Percentiles rank a stretch among this genome's conserved stretches.
Evolutionary conservation across 139 green algal species (phyloP).

Genomic region (Pseudopediastrum boryanum): DNA sequence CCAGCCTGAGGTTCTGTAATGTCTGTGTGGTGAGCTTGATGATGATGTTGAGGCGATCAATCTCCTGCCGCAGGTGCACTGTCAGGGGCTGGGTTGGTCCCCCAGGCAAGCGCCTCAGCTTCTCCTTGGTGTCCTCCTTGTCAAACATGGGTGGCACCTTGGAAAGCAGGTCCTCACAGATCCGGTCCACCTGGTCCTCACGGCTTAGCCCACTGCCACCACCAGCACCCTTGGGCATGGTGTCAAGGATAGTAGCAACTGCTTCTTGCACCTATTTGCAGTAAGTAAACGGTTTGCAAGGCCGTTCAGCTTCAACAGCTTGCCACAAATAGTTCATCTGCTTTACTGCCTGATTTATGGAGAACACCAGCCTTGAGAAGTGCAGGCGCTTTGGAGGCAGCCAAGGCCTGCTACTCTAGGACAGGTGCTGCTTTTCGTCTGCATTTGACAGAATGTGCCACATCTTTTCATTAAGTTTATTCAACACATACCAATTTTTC

Average conservation of each 20-base stretch:
- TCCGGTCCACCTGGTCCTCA: constrained; percentile 93
- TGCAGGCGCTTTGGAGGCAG: too few species aligned
- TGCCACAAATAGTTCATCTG: too few species aligned
- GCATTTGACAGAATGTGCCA: too few species aligned
- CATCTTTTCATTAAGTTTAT: too few species aligned
- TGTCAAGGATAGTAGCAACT: constrained; percentile 86
- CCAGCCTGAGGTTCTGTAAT: constrained; percentile 87
- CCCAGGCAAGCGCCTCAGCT: constrained; percentile 84
- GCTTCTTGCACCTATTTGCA: constrained; percentile 64
- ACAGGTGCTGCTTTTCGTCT: too few species aligned
- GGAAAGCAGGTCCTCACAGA: constrained; percentile 89
- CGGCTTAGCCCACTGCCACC: constrained; percentile 65
- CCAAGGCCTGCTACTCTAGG: too few species aligned
- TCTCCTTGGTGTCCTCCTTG: constrained; percentile 85
- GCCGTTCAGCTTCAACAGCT: too few species aligned
- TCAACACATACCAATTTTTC: too few species aligned
- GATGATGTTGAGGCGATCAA: constrained; percentile 89
- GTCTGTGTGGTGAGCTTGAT: constrained; percentile 63
- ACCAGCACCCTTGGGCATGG: constrained; percentile 82
- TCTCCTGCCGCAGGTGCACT: constrained; percentile 93
- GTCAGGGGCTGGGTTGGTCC: constrained; percentile 83
- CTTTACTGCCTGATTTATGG: too few species aligned
- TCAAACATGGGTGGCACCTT: constrained; percentile 89
- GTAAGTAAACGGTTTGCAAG: neutral
- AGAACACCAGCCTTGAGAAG: too few species aligned